Conservation (phyloP, 306 rosid genomes). For the Gillenia trifoliata region DNA sequence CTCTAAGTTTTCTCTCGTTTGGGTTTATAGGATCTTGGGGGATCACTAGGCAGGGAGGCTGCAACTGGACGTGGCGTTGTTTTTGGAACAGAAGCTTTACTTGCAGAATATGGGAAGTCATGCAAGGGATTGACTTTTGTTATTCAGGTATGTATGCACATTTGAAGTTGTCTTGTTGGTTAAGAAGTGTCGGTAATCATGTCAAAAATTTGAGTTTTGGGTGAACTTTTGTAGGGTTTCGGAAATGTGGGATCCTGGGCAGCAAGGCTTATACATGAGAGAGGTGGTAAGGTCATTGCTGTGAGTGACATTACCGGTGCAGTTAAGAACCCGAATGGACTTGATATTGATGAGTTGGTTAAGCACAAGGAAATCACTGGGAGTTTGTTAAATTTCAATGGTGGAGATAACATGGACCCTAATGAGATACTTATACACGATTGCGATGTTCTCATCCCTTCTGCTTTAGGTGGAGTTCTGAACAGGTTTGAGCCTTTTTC, state of each 20-base stretch:
- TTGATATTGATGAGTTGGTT: constrained; percentile 33
- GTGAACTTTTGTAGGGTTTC: constrained; percentile 51
- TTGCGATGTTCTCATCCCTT: constrained; percentile 56
- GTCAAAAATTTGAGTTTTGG: background rate
- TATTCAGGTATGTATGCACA: constrained; percentile 39
- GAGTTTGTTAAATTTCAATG: constrained; percentile 34
- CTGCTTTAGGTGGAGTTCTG: constrained; percentile 61
- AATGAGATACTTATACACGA: constrained; percentile 41
- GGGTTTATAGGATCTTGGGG: constrained; percentile 48
- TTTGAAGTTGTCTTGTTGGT: background rate
- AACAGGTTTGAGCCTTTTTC: constrained; percentile 37
- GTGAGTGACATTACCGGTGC: constrained; percentile 60
- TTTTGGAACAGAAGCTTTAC: constrained; percentile 54
- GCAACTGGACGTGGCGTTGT: constrained; percentile 69
- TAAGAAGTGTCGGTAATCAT: background rate
- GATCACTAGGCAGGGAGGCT: constrained; percentile 63
- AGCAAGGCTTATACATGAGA: constrained; percentile 43
- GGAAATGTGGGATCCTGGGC: constrained; percentile 85
- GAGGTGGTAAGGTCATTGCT: constrained; percentile 51
- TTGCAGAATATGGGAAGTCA: constrained; percentile 55
- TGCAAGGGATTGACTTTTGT: constrained; percentile 43
- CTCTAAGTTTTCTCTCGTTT: background rate
- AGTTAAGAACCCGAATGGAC: constrained; percentile 39
- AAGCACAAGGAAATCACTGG: constrained; percentile 40
- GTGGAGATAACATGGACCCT: constrained; percentile 43